A percentile compares a stretch with the other conserved stretches of the same genome.
Conservation (phyloP, 2,329 filamentous ascomycete genomes). For the Fusarium haematococcum region DNA sequence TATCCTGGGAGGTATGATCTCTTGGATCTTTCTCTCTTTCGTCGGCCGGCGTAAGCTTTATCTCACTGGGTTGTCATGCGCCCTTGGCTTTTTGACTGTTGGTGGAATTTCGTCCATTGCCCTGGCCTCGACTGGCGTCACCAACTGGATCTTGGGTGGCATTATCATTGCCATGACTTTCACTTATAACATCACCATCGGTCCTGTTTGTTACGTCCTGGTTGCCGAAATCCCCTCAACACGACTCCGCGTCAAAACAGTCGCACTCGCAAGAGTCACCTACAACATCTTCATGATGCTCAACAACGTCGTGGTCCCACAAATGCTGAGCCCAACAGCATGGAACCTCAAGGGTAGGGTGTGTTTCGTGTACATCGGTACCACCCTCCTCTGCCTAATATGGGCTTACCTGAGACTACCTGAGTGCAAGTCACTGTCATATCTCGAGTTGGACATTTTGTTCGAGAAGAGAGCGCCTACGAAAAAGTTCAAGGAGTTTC, state of each 20-base stretch:
- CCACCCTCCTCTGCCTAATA: conserved; percentile 33
- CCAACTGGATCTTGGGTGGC: conserved; percentile 51
- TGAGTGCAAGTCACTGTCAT: conserved; percentile 44
- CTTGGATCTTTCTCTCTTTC: conserved; percentile 53
- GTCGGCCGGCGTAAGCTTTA: conserved; percentile 57
- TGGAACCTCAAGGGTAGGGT: conserved; percentile 44
- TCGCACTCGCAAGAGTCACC: conserved; percentile 51
- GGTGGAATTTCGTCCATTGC: conserved; percentile 54
- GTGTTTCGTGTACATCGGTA: conserved; percentile 40
- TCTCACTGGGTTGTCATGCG: conserved; percentile 49
- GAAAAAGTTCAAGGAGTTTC: conserved; percentile 48
- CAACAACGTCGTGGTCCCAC: conserved; percentile 45
- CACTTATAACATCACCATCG: conserved; percentile 48
- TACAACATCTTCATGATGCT: conserved; percentile 42
- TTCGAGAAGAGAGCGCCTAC: conserved; percentile 45
- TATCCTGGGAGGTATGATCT: conserved; percentile 54
- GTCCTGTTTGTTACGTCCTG: conserved; percentile 49
- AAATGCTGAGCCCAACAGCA: conserved; percentile 45
- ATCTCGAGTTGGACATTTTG: conserved; percentile 44
- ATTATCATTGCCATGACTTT: conserved; percentile 57
- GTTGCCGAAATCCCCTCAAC: conserved; percentile 55
- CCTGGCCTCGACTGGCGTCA: conserved; percentile 41
- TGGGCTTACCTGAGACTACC: conserved; percentile 47
- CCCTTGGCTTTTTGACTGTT: conserved; percentile 49
- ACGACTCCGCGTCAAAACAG: conserved; percentile 54